phyloP scores from a whole-genome alignment of 1,284 basidiomycete species.

The Microbotryum saponariae region DNA sequence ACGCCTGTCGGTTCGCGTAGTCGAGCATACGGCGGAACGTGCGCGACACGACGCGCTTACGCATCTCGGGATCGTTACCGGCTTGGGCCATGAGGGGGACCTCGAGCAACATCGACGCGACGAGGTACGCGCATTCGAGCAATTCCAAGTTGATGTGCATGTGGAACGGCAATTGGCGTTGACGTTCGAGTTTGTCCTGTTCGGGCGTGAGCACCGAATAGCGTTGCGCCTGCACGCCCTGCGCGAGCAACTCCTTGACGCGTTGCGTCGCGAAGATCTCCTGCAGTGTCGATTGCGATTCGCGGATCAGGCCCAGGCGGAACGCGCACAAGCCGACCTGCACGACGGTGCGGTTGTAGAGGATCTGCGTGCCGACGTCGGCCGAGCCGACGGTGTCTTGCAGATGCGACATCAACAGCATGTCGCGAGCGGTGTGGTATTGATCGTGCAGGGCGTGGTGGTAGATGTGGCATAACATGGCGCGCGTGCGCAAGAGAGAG shows the following conservation, averaged over 20 bases:
- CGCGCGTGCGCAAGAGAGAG: conserved; percentile 77
- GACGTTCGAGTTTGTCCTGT: conserved; percentile 93
- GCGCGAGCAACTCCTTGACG: conserved; percentile 91
- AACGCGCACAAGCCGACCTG: conserved; percentile 96
- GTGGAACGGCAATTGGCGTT: conserved; percentile 95
- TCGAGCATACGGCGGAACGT: conserved; percentile 92
- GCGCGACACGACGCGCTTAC: conserved; percentile 66
- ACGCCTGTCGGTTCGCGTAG: conserved; percentile 94
- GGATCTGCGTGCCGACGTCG: conserved; percentile 93
- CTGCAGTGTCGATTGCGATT: conserved; percentile 83
- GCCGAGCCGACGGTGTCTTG: conserved; percentile 93
- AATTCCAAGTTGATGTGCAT: conserved; percentile 99
- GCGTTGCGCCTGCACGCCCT: conserved; percentile 88
- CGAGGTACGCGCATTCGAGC: conserved; percentile 92
- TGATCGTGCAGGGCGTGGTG: conserved; percentile 94
- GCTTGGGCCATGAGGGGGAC: conserved; percentile 91
- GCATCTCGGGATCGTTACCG: conserved; percentile 80
- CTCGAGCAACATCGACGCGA: conserved; percentile 97
- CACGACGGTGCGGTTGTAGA: conserved; percentile 96
- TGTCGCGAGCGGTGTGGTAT: conserved; percentile 94
- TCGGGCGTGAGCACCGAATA: conserved; percentile 76
- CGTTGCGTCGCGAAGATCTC: conserved; percentile 95
- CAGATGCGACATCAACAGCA: conserved; percentile 97
- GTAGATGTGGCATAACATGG: conserved; percentile 96
- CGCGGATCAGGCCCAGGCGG: conserved; percentile 87